Conservation (phyloP, 2,329 filamentous ascomycete species). For the Nemania sp. region DNA sequence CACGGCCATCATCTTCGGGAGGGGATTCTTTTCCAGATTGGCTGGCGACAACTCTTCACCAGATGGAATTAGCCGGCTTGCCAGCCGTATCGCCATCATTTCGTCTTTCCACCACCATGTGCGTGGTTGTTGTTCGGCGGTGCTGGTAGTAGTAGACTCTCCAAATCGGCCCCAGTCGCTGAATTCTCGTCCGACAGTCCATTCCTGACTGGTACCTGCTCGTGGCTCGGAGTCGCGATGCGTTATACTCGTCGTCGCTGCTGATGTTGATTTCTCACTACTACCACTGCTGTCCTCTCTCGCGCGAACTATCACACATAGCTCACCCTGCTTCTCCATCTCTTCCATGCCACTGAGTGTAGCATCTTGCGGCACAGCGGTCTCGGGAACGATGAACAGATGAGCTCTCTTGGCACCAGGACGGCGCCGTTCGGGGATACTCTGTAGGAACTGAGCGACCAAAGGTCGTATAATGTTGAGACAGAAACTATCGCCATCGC, state of each 20-base stretch:
- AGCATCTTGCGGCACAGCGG: constrained; percentile 41
- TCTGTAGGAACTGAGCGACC: constrained; percentile 48
- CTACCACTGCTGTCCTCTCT: background rate
- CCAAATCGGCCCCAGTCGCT: constrained; percentile 52
- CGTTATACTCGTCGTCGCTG: too few species aligned
- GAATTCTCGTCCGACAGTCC: constrained; percentile 39
- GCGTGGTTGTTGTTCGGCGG: constrained; percentile 4
- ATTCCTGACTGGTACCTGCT: constrained; percentile 12
- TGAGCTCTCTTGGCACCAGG: constrained; percentile 45
- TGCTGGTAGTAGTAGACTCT: constrained; percentile 22
- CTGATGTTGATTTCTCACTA: too few species aligned
- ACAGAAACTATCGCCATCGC: constrained; percentile 44
- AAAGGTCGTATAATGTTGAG: constrained; percentile 46
- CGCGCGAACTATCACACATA: constrained; percentile 32
- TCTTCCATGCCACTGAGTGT: constrained; percentile 36
- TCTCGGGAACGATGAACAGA: constrained; percentile 50
- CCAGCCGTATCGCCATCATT: constrained; percentile 49
- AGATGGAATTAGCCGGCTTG: constrained; percentile 47
- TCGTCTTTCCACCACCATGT: constrained; percentile 54
- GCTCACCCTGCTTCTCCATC: constrained; percentile 35
- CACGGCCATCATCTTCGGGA: constrained; percentile 45
- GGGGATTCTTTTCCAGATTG: constrained; percentile 42
- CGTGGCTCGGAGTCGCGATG: background rate
- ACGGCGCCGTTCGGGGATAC: constrained; percentile 39
- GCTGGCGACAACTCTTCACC: constrained; percentile 34